Evolutionary conservation across 345 rosid species (phyloP).

Genomic region (Aquilaria malaccensis): DNA sequence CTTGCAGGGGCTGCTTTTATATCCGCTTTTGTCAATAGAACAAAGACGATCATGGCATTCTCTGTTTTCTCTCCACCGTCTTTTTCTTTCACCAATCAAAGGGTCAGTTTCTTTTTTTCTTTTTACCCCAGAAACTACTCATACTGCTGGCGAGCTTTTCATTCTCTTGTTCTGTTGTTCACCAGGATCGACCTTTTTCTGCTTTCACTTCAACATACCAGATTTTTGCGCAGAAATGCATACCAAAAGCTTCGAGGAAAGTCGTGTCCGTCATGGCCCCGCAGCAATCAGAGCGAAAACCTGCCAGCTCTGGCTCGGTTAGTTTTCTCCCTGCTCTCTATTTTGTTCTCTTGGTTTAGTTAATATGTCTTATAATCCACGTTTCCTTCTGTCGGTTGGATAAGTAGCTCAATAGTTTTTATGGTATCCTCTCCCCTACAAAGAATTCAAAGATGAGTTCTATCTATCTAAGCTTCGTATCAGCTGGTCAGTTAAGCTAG

Average conservation of each 20-base stretch:
- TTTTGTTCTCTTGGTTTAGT: neutral
- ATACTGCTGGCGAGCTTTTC: neutral
- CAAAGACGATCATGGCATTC: constrained; percentile 25
- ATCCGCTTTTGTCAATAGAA: no score
- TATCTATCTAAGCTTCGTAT: no score
- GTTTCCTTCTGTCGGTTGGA: no score
- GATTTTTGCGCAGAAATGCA: constrained; percentile 35
- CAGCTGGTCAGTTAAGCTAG: no score
- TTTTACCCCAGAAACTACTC: constrained; percentile 16
- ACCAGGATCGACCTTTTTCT: constrained; percentile 31
- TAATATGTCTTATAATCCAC: no score
- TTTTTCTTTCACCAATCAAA: constrained; percentile 18
- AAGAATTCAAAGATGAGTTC: no score
- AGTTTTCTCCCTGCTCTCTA: constrained; percentile 11
- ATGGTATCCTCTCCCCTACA: no score
- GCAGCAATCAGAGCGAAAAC: constrained; percentile 53
- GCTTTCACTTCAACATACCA: constrained; percentile 30
- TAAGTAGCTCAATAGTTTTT: no score
- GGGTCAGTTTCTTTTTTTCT: constrained; percentile 13
- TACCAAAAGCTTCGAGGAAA: constrained; percentile 36
- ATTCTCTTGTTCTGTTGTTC: neutral
- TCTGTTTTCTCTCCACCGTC: constrained; percentile 25
- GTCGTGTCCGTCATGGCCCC: constrained; percentile 67
- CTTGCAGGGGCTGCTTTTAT: no score
- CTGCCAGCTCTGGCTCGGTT: constrained; percentile 70